Base-by-base conservation (phyloP, 306 rosid species). In the Sicyos baderoa region DNA sequence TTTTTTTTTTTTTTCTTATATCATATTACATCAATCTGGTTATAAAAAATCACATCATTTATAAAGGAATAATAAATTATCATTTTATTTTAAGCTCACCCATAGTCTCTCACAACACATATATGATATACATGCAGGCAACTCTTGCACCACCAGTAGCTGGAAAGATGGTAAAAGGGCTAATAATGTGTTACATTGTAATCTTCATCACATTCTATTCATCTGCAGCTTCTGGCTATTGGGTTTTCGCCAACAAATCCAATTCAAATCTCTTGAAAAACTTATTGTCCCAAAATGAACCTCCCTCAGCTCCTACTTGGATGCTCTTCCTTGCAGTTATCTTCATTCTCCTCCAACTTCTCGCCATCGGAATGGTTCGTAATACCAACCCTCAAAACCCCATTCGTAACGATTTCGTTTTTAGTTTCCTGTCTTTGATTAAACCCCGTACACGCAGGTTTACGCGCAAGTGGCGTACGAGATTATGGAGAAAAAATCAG, bases 401-500 rank as follows among this genome's bases (percentile, higher is more conserved):
- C 71, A 21, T 50, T 16, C 6, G 9, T 70, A 0, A 69, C 22
- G n/a, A 29, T 70, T 32, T 51, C 9, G 22, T n/a, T 69, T 14
- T 22, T 69, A 7, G 45, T 32, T 23, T 69, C 16, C 2, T 49
- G 45, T 11, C 15, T 11, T 48, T 18, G 10, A 18, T 22, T 21
- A 29, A 64, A 40, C 66, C 59, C 72, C 62, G 48, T 54, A 49
- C 23, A 35, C 17, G 59, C 84, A 92, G 98, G 97, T 93, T 32
- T 93, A 93, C 75, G 88, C 98, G n/a, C 98, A 93, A 87, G 98
- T 93, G 64, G 97, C 98, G 7, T 93, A 93, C 75, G 97, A 92
- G 89, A 85, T 92, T 56, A 89, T 92, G 91, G 97, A 93, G 83
- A 85, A 80, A 79, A 70, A 82, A 74, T 89, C 97, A 55, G 95